Percentiles rank a stretch among this genome's conserved stretches.
phyloP scores from a whole-genome alignment of 768 basidiomycete genomes.

The Trametes cubensis region DNA sequence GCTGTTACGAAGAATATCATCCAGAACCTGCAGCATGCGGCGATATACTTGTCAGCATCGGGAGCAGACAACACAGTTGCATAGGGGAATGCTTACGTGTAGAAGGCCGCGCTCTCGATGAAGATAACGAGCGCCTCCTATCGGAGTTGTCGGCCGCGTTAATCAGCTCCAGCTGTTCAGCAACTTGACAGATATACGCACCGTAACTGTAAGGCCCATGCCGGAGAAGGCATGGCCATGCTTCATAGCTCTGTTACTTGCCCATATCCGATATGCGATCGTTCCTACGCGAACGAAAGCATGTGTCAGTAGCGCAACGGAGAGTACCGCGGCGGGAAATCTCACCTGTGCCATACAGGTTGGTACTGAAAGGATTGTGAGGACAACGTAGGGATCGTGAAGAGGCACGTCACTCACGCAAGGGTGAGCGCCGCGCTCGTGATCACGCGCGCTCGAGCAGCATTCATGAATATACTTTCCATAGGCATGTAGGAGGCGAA shows the following conservation, averaged over 20 bases:
- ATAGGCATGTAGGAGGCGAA: conserved; percentile 7
- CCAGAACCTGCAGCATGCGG: conserved; percentile 9
- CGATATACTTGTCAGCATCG: background rate
- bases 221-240: conserved; percentile 7
- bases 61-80: background rate
- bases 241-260: conserved; percentile 15
- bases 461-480: conserved; percentile 14
- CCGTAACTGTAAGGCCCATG: conserved; percentile 2
- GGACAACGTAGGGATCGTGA: background rate
- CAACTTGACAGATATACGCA: background rate
- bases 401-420: background rate
- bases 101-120: conserved; percentile 20
- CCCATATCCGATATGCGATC: conserved; percentile 22
- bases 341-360: conserved; percentile 16
- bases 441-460: conserved; percentile 2
- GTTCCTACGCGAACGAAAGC: background rate
- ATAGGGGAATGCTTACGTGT: conserved; percentile 6
- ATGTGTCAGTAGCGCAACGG: background rate
- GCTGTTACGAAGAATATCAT: conserved; percentile 19
- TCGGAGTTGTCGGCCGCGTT: background rate
- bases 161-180: no score
- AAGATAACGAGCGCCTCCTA: conserved; percentile 21
- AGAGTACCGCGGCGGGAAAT: background rate
- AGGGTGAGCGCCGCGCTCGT: conserved; percentile 11
- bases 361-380: background rate